Evolutionary conservation across 345 rosid genomes (phyloP), one percentile per base, ranked within the genome.

Genomic region (Mercurialis annua): DNA sequence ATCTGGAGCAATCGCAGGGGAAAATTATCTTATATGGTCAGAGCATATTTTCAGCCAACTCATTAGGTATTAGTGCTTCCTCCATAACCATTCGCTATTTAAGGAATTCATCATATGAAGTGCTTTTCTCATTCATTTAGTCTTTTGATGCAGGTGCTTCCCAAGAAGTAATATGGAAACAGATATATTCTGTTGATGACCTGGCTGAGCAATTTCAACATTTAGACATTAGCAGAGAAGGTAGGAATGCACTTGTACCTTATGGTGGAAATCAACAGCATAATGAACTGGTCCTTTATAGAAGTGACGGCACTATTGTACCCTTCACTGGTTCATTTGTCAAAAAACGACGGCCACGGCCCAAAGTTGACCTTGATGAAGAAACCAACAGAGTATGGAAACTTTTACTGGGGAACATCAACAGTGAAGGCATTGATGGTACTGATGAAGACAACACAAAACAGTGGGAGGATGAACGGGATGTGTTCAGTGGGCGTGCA

Each of bases 241-340:
- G 60, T 46, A 62, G 61, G 61, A 78, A 74, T 67, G 87, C 92
- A 61, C 76, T 93, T 58, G 76, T 86, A 54, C 89, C 90, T 55
- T 83, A 80, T 71, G 3, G 34, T 56, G 15, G 15, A 38, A 58
- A 48, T 49, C 26, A 68, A 11, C 65, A 59, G 38, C 65, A 43
- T 30, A 68, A 58, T 38, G 78, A 69, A 40, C 31, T 74, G 61
- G 69, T 74, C 27, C 59, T 51, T 38, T 58, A 63, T 29, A 49
- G 44, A 53, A 44, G 68, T 34, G 67, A 65, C 27, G 74, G 63
- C 24, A 70, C 64, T 47, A 17, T 75, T 33, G 44, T 70, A 59
- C 76, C 76, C 11, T 52, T 20, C 47, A 30, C 66, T 34, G 58
- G 46, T 43, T 36, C 68, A 55, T 59, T 72, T 46, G 29, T 69